Base-by-base conservation (phyloP, 495 filamentous ascomycete species). In the Hyaloscypha bicolor region DNA sequence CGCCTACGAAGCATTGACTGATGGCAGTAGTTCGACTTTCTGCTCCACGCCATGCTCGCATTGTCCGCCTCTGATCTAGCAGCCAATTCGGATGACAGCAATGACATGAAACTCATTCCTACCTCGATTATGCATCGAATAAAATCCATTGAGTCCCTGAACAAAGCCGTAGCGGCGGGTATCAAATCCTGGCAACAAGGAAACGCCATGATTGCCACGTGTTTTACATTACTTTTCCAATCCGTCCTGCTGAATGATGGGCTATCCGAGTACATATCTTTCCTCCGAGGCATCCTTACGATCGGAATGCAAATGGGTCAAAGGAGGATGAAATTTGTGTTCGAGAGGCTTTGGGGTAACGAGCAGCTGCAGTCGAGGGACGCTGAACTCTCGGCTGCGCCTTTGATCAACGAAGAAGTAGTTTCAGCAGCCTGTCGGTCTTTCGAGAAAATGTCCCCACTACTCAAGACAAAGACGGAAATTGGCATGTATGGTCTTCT, bases 41-140 rank as follows among this genome's bases (percentile, higher is more conserved):
- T 86, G 16, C 85, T 89, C 79, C 85, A 89, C 72, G 78, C 83
- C 14, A 86, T 89, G 68, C 81, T 89, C 0, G 85, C 83, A 21
- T 80, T 85, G 45, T 76, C 84, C 0, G 87, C 85, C 32, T 86
- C 85, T 6, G 82, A 87, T 42, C 76, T 86, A 9, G 77, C 81
- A 19, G 55, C 21, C 71, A 66, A 30, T 4, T 59, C 60, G 73
- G 79, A 30, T 59, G 74, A 55, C 9, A 19, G 25, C 25, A 25
- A 25, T 25, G 25, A 48, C 16, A 30, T 31, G 9, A 4, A 65
- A 31, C 69, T 78, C 37, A 56, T 37, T 31, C 69, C 74, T 5
- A 77, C 77, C 9, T 84, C 85, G 32, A 79, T 88, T 71, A 62
- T 64, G 5, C 85, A 89, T 71, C 82, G 86, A 29, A 75, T 86